Percentiles rank a stretch among this genome's conserved stretches.
phyloP scores from a whole-genome alignment of 2,329 filamentous ascomycete species.

The Aureobasidium melanogenum region DNA sequence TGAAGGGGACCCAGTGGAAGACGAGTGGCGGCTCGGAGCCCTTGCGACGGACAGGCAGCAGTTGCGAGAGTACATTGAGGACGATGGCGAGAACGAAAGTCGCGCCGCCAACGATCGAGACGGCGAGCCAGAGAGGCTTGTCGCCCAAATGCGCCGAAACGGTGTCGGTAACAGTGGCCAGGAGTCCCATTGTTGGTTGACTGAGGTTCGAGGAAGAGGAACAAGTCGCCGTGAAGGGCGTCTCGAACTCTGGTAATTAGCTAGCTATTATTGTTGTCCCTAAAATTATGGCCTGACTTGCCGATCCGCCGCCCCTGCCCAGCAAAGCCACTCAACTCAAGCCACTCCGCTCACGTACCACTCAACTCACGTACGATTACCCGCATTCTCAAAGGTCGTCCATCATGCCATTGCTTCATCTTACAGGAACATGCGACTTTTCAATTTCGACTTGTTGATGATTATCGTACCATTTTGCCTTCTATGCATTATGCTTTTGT shows the following conservation, averaged over 20 bases:
- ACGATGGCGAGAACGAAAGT: slow-evolving; percentile 52
- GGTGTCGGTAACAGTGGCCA: slow-evolving; percentile 6
- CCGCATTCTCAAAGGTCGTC: not conserved
- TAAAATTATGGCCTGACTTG: slow-evolving; percentile 4
- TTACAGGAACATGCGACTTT: not conserved
- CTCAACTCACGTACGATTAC: not conserved
- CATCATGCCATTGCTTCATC: not conserved
- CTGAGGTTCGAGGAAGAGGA: not conserved
- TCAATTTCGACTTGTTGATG: not conserved
- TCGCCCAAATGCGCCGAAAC: not conserved
- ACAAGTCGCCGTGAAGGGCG: not conserved
- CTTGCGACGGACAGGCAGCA: slow-evolving; percentile 62
- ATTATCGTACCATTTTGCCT: not conserved
- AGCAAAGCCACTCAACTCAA: not conserved
- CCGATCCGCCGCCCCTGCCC: not conserved
- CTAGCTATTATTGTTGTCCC: not conserved
- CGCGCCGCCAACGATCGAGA: slow-evolving; percentile 32
- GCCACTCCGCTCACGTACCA: not conserved
- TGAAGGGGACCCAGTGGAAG: slow-evolving; percentile 58
- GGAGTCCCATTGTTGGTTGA: slow-evolving; percentile 1
- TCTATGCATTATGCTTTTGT: slow-evolving; percentile 12
- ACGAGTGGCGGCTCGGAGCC: slow-evolving; percentile 57
- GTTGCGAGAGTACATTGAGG: slow-evolving; percentile 70
- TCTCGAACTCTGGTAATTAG: not conserved
- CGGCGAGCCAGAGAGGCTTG: slow-evolving; percentile 7